phyloP scores from a whole-genome alignment of 2,329 filamentous ascomycete genomes.

The Myrmaecium sp. region DNA sequence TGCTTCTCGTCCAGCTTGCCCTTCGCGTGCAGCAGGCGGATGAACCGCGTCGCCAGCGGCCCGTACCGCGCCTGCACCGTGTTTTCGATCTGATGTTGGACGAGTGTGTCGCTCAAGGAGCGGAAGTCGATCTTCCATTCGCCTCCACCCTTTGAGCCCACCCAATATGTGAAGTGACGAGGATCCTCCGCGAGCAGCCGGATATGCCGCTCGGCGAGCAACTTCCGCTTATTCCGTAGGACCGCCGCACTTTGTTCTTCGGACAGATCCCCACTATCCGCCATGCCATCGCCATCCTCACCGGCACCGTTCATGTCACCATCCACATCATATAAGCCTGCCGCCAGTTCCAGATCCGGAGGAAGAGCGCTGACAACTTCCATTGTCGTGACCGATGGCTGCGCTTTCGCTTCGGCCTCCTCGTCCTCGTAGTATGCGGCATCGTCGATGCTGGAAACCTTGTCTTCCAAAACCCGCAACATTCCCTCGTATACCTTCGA shows the following conservation, averaged over 20 bases:
- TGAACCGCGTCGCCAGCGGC: slow-evolving; percentile 59
- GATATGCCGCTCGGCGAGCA: slow-evolving; percentile 51
- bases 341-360: slow-evolving; percentile 22
- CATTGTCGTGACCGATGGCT: slow-evolving; percentile 21
- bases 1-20: slow-evolving; percentile 94
- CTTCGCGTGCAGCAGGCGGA: slow-evolving; percentile 68
- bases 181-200: slow-evolving; percentile 53
- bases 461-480: slow-evolving; percentile 52
- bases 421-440: slow-evolving; percentile 16
- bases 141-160: slow-evolving; percentile 43
- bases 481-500: slow-evolving; percentile 62
- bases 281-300: slow-evolving; percentile 7
- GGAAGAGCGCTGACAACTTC: slow-evolving; percentile 26
- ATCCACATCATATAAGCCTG: slow-evolving; percentile 11
- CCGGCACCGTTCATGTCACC: slow-evolving; percentile 9
- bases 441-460: slow-evolving; percentile 48
- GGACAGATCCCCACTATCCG: slow-evolving; percentile 12
- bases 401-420: slow-evolving; percentile 20
- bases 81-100: slow-evolving; percentile 64
- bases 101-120: slow-evolving; percentile 51
- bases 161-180: slow-evolving; percentile 50
- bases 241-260: slow-evolving; percentile 16
- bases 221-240: slow-evolving; percentile 7
- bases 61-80: slow-evolving; percentile 53
- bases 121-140: slow-evolving; percentile 76